Evolutionary conservation across 78 protist species (phyloP), one percentile per base, ranked within the genome.

Genomic region (Dictyostelium firmibasis): DNA sequence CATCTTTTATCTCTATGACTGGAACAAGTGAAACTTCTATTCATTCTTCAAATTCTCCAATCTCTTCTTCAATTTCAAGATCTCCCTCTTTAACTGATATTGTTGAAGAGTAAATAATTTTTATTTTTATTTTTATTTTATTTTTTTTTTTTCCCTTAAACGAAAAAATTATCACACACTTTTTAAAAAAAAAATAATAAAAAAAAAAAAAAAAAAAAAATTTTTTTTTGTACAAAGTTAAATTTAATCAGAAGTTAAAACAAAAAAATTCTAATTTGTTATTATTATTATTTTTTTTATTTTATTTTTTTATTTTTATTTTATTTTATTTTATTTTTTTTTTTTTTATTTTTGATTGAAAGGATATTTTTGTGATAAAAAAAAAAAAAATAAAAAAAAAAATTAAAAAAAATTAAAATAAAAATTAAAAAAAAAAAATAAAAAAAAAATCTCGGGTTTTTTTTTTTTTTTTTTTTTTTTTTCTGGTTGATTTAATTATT

Each of bases 71-170:
- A 33, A 89, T 89, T 20, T 89, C 94, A 5, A 20, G 94, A 23
- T 89, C 94, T 18, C 94, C 94, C 3, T 89, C 94, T 8, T n/a
- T 89, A 14, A 79, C 69, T 29, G 87, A 89, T 78, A 88, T 88
- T 20, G 43, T 18, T 14, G 93, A 88, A 79, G 93, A 88, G 14
- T 27, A 74, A 74, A 74, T 35, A 25, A 29, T 38, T 38, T 4
- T 38, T 38, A 38, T 3, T 20, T 3, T 20, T 27, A 67, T 2
- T 20, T 67, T 67, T 67, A 20, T 27, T 67, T 67, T 27, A 23
- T 27, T 72, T 72, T 31, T 33, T 31, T 31, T 72, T 11, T 70
- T 70, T 60, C 9, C 23, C 23, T 60, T 60, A 6, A 70, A 31
- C 5, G n/a, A 27, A 31, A 31, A 70, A n/a, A n/a, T 9, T 29